Percentiles rank a stretch among this genome's conserved stretches.
These are phyloP conservation scores for Selenicereus undatus DNA, from an alignment of 148 eudicot species.

Conservation along the genomic window DNA sequence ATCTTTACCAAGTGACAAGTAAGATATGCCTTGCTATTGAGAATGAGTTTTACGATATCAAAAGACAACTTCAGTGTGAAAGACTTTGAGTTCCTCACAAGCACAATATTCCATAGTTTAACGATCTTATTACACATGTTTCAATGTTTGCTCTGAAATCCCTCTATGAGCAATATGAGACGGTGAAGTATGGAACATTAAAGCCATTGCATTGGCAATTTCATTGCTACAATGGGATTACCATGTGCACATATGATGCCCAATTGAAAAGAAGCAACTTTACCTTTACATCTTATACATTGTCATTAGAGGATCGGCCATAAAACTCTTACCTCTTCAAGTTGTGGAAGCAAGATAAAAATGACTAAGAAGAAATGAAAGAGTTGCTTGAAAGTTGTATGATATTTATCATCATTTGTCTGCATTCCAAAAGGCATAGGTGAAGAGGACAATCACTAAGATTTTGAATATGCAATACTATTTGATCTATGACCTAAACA, in stretches of 20 bases:
- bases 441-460: not conserved
- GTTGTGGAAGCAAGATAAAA: not conserved
- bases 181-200: not conserved
- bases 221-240: constrained; percentile 7
- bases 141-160: not conserved
- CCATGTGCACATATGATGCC: not conserved
- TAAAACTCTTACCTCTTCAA: not conserved
- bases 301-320: constrained; percentile 1
- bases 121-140: not conserved
- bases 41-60: too few species aligned
- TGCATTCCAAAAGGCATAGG: not conserved
- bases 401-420: constrained; percentile 1
- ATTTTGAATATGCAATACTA: not conserved
- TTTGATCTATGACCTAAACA: not conserved
- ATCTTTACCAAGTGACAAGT: not conserved
- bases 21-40: too few species aligned
- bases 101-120: not conserved
- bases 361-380: not conserved
- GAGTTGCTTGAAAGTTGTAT: constrained; percentile 1
- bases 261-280: not conserved
- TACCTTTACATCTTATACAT: constrained; percentile 7
- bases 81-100: not conserved
- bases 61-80: too few species aligned
- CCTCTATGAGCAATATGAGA: constrained; percentile 9
- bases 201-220: not conserved